Conservation (phyloP, 768 basidiomycete species). For the Leucocoprinus leucothites region DNA sequence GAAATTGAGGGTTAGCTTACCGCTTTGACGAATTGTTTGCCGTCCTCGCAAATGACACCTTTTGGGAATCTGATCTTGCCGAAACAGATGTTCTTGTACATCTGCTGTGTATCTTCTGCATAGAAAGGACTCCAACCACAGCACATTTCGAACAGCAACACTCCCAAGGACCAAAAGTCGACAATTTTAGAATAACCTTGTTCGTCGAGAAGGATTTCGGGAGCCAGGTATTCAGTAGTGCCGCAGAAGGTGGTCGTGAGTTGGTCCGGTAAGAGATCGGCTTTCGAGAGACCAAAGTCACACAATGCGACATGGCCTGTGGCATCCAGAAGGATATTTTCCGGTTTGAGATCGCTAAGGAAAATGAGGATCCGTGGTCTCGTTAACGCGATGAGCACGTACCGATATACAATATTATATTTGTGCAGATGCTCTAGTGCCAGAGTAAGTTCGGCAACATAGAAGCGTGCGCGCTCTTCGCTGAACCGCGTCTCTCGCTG, state of each 20-base stretch:
- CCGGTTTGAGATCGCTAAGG: conserved; percentile 97
- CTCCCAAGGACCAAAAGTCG: conserved; percentile 97
- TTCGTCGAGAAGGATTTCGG: conserved; percentile 97
- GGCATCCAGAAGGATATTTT: conserved; percentile 97
- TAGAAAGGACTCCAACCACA: conserved; percentile 99
- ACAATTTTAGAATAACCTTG: conserved; percentile 98
- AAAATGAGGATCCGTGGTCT: too few relatives aligned
- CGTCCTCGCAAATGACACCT: conserved; percentile 95
- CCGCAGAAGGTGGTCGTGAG: conserved; percentile 99
- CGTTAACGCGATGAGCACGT: conserved; percentile 26
- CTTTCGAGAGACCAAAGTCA: conserved; percentile 97
- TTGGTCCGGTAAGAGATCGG: conserved; percentile 88
- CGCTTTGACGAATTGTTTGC: conserved; percentile 98
- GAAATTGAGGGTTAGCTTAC: conserved; percentile 43
- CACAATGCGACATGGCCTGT: conserved; percentile 98
- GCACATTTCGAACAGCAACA: conserved; percentile 98
- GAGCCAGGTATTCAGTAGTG: conserved; percentile 97
- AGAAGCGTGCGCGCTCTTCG: conserved; percentile 93
- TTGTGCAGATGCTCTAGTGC: conserved; percentile 98
- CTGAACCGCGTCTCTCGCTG: conserved; percentile 93
- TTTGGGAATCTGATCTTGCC: conserved; percentile 98
- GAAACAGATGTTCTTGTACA: conserved; percentile 99
- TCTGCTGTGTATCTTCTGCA: conserved; percentile 98
- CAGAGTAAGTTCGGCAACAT: conserved; percentile 92
- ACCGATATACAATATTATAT: conserved; percentile 93